Conservation (phyloP, 306 rosid species). For the Malus orientalis region DNA sequence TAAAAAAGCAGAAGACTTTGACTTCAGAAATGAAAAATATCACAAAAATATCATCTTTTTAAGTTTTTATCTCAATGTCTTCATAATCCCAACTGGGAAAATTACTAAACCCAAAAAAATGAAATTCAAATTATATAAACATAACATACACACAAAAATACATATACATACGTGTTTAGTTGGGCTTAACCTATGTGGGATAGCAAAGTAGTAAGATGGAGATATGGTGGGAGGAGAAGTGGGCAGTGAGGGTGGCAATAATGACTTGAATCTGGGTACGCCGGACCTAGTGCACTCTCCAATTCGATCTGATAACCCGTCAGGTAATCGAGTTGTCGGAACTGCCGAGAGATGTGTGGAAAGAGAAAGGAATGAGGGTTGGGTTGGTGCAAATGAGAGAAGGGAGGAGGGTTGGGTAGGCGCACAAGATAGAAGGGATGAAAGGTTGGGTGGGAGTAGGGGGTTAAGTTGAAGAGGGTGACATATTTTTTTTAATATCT, state of each 20-base stretch:
- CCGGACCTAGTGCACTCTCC: slow-evolving; percentile 45
- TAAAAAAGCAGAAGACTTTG: background rate
- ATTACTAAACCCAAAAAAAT: background rate
- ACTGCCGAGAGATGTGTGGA: too few relatives aligned
- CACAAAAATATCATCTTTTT: background rate
- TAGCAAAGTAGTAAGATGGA: slow-evolving; percentile 62
- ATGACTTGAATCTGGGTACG: slow-evolving; percentile 72
- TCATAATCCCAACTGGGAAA: background rate
- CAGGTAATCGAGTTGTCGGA: background rate
- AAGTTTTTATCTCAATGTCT: background rate
- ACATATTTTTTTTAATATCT: too few relatives aligned
- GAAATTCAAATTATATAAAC: background rate
- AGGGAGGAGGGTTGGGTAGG: too few relatives aligned
- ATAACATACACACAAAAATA: background rate
- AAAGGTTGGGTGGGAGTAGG: too few relatives aligned
- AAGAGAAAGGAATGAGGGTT: too few relatives aligned
- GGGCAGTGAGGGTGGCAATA: slow-evolving; percentile 76
- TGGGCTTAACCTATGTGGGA: slow-evolving; percentile 68
- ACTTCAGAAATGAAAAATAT: background rate
- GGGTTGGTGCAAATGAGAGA: too few relatives aligned
- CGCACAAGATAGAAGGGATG: too few relatives aligned
- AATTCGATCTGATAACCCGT: slow-evolving; percentile 40
- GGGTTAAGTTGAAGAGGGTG: too few relatives aligned
- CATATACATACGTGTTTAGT: slow-evolving; percentile 58
- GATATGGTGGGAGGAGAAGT: slow-evolving; percentile 61